Percentiles rank a stretch among this genome's conserved stretches.
Evolutionary conservation across 257 asterid genomes (phyloP).

Genomic region (Przewalskia tangutica): DNA sequence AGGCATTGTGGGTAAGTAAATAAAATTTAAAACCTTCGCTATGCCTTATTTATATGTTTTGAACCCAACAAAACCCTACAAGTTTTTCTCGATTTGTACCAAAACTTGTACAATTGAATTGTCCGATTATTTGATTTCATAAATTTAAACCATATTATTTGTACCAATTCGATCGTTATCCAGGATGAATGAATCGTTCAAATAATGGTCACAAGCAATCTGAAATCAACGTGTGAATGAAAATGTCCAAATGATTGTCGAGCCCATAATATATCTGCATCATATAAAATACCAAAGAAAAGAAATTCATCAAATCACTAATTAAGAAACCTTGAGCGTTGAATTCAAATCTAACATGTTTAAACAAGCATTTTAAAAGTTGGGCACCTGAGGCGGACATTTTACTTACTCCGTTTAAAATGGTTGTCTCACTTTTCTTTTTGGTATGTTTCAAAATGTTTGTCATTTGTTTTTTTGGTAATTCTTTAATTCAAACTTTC

Average conservation of each 20-base stretch:
- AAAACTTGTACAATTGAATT: slow-evolving; percentile 36
- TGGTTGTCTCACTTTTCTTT: too few species aligned
- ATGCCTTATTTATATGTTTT: too few species aligned
- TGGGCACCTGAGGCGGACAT: too few species aligned
- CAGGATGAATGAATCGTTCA: slow-evolving; percentile 7
- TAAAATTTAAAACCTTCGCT: too few species aligned
- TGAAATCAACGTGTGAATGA: slow-evolving; percentile 27
- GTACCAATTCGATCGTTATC: slow-evolving; percentile 26
- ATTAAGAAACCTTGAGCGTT: background rate
- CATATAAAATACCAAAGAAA: slow-evolving; percentile 13
- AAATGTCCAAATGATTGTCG: slow-evolving; percentile 41
- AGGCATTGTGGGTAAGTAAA: too few species aligned
- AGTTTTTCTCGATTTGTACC: slow-evolving; percentile 30
- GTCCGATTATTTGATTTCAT: slow-evolving; percentile 33
- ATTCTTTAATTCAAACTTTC: too few species aligned
- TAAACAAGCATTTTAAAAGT: too few species aligned
- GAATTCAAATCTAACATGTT: too few species aligned
- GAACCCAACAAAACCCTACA: too few species aligned
- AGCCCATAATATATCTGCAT: slow-evolving; percentile 55
- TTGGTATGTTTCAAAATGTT: too few species aligned
- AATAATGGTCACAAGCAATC: slow-evolving; percentile 31
- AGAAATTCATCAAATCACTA: background rate
- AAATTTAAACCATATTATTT: slow-evolving; percentile 22
- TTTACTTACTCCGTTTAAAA: too few species aligned
- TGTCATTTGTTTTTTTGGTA: too few species aligned